These are phyloP conservation scores for Sporisorium sorghi DNA, from an alignment of 1,284 basidiomycete genomes.

Conservation along the genomic window DNA sequence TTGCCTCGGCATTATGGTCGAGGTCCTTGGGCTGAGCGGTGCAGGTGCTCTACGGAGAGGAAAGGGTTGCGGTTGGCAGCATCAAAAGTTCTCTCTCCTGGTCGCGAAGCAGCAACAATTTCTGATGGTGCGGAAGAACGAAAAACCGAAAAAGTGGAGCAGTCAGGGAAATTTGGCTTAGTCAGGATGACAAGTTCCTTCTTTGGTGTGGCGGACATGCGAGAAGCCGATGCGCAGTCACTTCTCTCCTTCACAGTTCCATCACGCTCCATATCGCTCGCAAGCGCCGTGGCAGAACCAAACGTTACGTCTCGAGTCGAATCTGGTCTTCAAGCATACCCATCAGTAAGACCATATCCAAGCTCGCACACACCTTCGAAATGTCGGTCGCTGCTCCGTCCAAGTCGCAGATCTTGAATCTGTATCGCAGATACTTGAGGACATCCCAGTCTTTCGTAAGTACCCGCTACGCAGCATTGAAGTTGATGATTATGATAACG, in stretches of 20 bases:
- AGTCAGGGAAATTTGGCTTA: constrained; percentile 24
- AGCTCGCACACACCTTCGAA: background rate
- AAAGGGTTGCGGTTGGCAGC: background rate
- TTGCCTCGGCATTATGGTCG: constrained; percentile 35
- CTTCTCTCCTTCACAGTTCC: constrained; percentile 21
- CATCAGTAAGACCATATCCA: background rate
- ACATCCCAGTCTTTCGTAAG: constrained; percentile 68
- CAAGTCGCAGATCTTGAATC: constrained; percentile 56
- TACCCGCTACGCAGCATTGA: too few relatives aligned
- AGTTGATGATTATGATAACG: too few relatives aligned
- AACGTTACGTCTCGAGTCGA: too few relatives aligned
- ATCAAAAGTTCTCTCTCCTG: background rate
- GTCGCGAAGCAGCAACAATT: background rate
- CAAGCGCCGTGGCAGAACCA: background rate
- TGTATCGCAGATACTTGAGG: constrained; percentile 65
- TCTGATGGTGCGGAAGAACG: background rate
- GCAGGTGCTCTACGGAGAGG: background rate
- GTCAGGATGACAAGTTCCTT: constrained; percentile 28
- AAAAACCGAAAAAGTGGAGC: constrained; percentile 30
- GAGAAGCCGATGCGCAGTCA: constrained; percentile 19
- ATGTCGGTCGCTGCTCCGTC: constrained; percentile 52
- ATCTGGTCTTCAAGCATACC: background rate
- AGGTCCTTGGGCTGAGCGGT: background rate
- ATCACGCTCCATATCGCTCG: too few relatives aligned
- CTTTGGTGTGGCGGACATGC: constrained; percentile 17